Base-by-base conservation (phyloP, 495 filamentous ascomycete species). In the Melanomma pulvis-pyrius region DNA sequence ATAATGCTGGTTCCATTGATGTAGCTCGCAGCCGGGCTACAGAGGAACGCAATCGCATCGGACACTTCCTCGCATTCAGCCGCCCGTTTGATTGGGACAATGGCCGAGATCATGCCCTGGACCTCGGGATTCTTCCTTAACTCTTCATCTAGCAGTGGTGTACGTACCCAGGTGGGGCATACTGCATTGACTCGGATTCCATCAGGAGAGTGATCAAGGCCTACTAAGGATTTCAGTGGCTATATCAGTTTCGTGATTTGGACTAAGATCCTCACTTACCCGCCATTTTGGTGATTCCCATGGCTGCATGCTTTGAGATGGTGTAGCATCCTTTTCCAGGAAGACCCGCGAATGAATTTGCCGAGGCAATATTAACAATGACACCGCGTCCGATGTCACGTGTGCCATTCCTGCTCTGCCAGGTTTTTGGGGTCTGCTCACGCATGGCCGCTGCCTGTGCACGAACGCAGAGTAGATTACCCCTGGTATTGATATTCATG, bases 21-120 rank as follows among this genome's bases (percentile, higher is more conserved):
- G 29, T 68, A 68, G 49, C 65, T 68, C 11, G 58, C 50, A 46
- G 41, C 54, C 5, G 65, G 65, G 30, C 65, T 68, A 22, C 59
- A 62, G 6, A 62, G 25, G 34, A 62, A 62, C 5, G 51, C 50
- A 51, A 68, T 39, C 9, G 29, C 49, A 9, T 61, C 65, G 15
- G 58, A 58, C 7, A 62, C 52, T 21, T 68, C 65, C 17, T 68
- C 65, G 32, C 59, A 62, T 30, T 62, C 46, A 39, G 59, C 49
- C 21, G 59, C 59, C 1, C 59, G 46, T 19, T 62, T 62, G n/a
- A 62, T 62, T 19, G 49, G 59, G 1, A 19, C 13, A 39, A 62
- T 22, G 12, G 59, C 59, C 2, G 17, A 21, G 13, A 62, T 52
- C 46, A 34, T 51, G 1, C 48, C 28, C 25, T 62, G 46, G 22